Percentiles rank a stretch among this genome's conserved stretches.
Conservation (phyloP, 106 monocot species). For the Apostasia ramifera region DNA sequence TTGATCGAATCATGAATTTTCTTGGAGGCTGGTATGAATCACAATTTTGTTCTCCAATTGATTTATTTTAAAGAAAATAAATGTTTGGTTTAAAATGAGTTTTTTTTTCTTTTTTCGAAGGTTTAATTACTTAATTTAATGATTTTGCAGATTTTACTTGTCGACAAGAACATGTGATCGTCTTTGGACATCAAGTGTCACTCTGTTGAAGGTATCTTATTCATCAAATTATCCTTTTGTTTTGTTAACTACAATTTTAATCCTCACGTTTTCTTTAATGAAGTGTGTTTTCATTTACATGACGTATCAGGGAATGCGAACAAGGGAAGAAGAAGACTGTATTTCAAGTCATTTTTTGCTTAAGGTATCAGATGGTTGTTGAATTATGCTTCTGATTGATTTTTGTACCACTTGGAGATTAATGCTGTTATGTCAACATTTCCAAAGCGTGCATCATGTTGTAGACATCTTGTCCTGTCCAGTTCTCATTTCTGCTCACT, state of each 20-base stretch:
- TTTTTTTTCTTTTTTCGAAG: conserved; percentile 2
- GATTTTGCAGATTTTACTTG: conserved; percentile 56
- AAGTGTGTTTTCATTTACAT: neutral
- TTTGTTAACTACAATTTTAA: conserved; percentile 3
- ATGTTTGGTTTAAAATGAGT: too few relatives aligned
- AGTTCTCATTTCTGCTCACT: too few relatives aligned
- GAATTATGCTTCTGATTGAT: too few relatives aligned
- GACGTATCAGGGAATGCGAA: conserved; percentile 51
- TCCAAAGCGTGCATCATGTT: too few relatives aligned
- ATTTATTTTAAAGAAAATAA: too few relatives aligned
- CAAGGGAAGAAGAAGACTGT: conserved; percentile 89
- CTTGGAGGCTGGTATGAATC: too few relatives aligned
- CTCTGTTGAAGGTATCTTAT: conserved; percentile 51
- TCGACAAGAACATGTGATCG: conserved; percentile 73
- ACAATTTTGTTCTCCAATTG: too few relatives aligned
- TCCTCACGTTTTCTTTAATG: neutral
- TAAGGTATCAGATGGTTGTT: conserved; percentile 37
- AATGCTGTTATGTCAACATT: too few relatives aligned
- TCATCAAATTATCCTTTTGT: neutral
- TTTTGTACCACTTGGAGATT: too few relatives aligned
- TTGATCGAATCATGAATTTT: too few relatives aligned
- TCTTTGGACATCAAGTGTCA: conserved; percentile 63
- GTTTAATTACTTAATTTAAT: conserved; percentile 4
- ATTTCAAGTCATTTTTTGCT: conserved; percentile 69
- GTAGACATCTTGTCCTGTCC: too few relatives aligned